Percentiles rank a stretch among this genome's conserved stretches.
Conservation (phyloP, 2,329 filamentous ascomycete genomes). For the Alternaria tenuissima region DNA sequence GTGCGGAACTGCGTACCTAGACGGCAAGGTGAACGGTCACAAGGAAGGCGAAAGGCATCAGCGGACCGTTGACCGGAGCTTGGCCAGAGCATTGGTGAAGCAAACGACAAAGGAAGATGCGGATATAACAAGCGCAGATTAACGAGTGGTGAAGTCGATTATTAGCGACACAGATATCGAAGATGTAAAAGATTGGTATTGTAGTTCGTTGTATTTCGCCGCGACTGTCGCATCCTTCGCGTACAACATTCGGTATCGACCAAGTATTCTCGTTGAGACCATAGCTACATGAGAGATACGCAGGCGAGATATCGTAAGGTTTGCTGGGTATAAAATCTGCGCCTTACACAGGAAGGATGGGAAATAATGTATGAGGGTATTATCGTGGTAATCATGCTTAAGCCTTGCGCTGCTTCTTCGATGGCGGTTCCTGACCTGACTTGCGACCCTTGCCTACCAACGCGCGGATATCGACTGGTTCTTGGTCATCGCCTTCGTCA, state of each 20-base stretch:
- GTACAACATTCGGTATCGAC: neutral
- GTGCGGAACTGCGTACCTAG: neutral
- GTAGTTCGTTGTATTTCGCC: neutral
- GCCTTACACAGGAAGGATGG: neutral
- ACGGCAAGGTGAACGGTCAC: neutral
- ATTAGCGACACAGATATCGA: neutral
- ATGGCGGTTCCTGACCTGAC: slow-evolving; percentile 39
- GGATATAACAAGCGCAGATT: neutral
- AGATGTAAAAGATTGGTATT: neutral
- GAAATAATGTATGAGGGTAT: neutral
- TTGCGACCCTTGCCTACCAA: slow-evolving; percentile 60
- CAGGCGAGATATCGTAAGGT: neutral
- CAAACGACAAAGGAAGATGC: neutral
- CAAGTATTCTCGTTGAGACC: neutral
- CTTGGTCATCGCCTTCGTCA: slow-evolving; percentile 63
- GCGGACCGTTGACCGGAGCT: slow-evolving; percentile 14
- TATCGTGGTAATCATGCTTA: slow-evolving; percentile 16
- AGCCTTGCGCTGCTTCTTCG: slow-evolving; percentile 54
- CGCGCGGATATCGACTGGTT: slow-evolving; percentile 58
- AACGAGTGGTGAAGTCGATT: neutral
- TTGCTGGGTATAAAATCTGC: slow-evolving; percentile 15
- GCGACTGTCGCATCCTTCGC: neutral
- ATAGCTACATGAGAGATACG: neutral
- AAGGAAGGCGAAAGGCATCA: neutral
- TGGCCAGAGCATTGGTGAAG: neutral